phyloP scores from a whole-genome alignment of 176 grass and related monocot genomes.

The Luzula sylvatica region DNA sequence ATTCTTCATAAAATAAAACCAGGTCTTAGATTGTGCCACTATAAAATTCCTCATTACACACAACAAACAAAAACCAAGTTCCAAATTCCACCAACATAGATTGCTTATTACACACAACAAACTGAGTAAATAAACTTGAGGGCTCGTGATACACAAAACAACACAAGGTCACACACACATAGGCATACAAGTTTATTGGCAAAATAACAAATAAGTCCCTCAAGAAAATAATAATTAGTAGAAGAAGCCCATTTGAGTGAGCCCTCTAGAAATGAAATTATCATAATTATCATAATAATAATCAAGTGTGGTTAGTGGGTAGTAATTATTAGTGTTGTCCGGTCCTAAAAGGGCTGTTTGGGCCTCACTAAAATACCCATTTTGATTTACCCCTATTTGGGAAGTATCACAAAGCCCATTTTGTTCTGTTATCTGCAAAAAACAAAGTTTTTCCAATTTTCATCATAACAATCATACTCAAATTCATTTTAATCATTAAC shows the following conservation, averaged over 20 bases:
- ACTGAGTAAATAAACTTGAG: no score
- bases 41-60: no score
- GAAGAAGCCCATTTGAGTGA: slow-evolving; percentile 25
- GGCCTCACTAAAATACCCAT: slow-evolving; percentile 23
- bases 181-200: background rate
- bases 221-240: slow-evolving; percentile 4
- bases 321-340: slow-evolving; percentile 10
- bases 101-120: no score
- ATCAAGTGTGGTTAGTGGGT: slow-evolving; percentile 26
- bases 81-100: no score
- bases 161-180: no score
- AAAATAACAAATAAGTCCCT: background rate
- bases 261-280: slow-evolving; percentile 24
- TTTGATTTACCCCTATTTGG: slow-evolving; percentile 14
- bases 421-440: slow-evolving; percentile 27
- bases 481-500: no score
- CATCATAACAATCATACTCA: no score
- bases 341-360: slow-evolving; percentile 6
- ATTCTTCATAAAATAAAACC: no score
- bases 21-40: no score
- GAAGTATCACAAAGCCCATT: slow-evolving; percentile 26
- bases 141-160: no score
- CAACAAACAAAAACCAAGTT: no score
- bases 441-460: background rate
- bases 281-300: slow-evolving; percentile 15